Base-by-base conservation (phyloP, 108 stramenopile species). In the Cyclostephanos tholiformis region DNA sequence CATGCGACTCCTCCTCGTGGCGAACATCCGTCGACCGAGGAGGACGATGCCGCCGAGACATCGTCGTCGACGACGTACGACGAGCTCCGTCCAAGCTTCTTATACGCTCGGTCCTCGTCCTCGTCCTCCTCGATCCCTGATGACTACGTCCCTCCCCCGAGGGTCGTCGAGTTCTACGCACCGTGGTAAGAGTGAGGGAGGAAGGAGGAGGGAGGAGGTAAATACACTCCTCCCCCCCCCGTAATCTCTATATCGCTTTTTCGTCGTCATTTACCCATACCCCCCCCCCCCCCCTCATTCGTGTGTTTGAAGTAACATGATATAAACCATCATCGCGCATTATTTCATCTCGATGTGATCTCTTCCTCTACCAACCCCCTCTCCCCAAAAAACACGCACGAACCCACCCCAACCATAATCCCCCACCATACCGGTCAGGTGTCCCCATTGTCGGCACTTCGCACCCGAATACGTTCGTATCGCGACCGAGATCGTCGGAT, bases 381-480 rank as follows among this genome's bases (percentile, higher is more conserved):
- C n/a, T n/a, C n/a, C n/a, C n/a, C n/a, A n/a, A n/a, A n/a, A n/a
- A n/a, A n/a, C n/a, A n/a, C n/a, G n/a, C n/a, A n/a, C n/a, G n/a
- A n/a, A n/a, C n/a, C n/a, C n/a, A n/a, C n/a, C n/a, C n/a, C n/a
- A n/a, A n/a, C n/a, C n/a, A n/a, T n/a, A n/a, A n/a, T n/a, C n/a
- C n/a, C n/a, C n/a, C n/a, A n/a, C n/a, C n/a, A n/a, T n/a, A 6
- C 4, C 11, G n/a, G 30, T 51, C 5, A 27, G 77, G 77, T 84
- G 83, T 35, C 79, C 83, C 1, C 83, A 84, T 46, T 85, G 80
- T 50, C 48, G 55, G 29, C 79, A 79, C 50, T 85, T 69, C 62
- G 69, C 61, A 27, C 80, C 80, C 2, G 14, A 71, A 23, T 91
- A 84, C 76, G 75, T 87, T 36, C 46, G 83, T 46, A 67, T 92